Base-by-base conservation (phyloP, 768 basidiomycete genomes). In the Hortiboletus campestris region DNA sequence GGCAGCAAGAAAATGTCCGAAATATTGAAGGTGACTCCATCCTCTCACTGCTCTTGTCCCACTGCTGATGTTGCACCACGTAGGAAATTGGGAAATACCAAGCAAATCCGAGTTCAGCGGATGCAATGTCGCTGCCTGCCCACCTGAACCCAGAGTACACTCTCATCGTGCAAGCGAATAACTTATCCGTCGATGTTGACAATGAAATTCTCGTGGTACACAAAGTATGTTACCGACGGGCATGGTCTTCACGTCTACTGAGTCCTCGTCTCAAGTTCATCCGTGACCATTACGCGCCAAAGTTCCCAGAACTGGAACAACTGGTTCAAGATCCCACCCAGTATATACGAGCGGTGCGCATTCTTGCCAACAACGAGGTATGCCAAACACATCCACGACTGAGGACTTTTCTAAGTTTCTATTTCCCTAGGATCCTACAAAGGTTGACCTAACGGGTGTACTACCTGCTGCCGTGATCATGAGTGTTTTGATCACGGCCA, bases 191-290 rank as follows among this genome's bases (percentile, higher is more conserved):
- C 41, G 97, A 99, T 65, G 86, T 98, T 6, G 97, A 99, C 74
- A 99, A 99, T 64, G 97, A 99, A 72, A 92, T 98, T 51, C 79
- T 99, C 35, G 80, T 99, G 32, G 95, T 99, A 1, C 93, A 99
- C 76, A 99, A 99, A 80, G 94, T 82, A 63, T 59, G 73, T 67
- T 14, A 38, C 28, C 34, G 49, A 35, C 16, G 51, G 34, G 44
- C 39, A 28, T 49, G n/a, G 16, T 59, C 49, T 17, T 28, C 43
- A 42, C 31, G 54, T 35, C 44, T 55, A 25, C 56, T 63, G 52
- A 59, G 36, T 44, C 17, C 58, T 47, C 8, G 35, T 34, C 36
- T 28, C 10, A 63, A 95, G 91, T 98, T 98, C 79, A 95, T 98
- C 67, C 87, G 97, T 59, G 97, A 99, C 69, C 96, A 98, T 73